Base-by-base conservation (phyloP, 2,329 filamentous ascomycete genomes). In the Lomentospora prolificans region DNA sequence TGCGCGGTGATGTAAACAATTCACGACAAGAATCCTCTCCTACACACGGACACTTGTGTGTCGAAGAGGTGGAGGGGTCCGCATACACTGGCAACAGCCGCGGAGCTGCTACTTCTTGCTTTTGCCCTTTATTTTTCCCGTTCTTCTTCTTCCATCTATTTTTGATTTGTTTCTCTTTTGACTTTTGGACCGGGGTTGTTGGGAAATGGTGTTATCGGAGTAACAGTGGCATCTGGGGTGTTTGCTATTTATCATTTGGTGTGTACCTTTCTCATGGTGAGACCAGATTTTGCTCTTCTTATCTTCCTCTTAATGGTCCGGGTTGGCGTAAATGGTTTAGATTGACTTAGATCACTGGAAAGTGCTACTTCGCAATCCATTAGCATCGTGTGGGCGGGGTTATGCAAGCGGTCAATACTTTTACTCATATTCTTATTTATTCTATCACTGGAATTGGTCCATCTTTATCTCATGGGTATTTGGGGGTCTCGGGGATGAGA, bases 1-100 rank as follows among this genome's bases (percentile, higher is more conserved):
- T 87, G 85, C 67, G 64, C 69, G 46, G 73, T 88, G 57, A 88
- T 88, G 85, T 88, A 72, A 33, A 33, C 30, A 12, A n/a, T n/a
- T n/a, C n/a, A n/a, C n/a, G n/a, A n/a, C n/a, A n/a, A n/a, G n/a
- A n/a, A n/a, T n/a, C n/a, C n/a, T n/a, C n/a, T n/a, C n/a, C n/a
- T n/a, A n/a, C n/a, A n/a, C n/a, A n/a, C n/a, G n/a, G n/a, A n/a
- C n/a, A n/a, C n/a, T n/a, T n/a, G n/a, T n/a, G n/a, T n/a, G n/a
- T n/a, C n/a, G n/a, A n/a, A n/a, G n/a, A n/a, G n/a, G n/a, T n/a
- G n/a, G n/a, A n/a, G n/a, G n/a, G n/a, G n/a, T n/a, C n/a, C n/a
- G n/a, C n/a, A n/a, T n/a, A n/a, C n/a, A n/a, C n/a, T n/a, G n/a
- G n/a, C n/a, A n/a, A n/a, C n/a, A n/a, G n/a, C n/a, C n/a, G 30